Percentiles rank a stretch among this genome's conserved stretches.
These are phyloP conservation scores for Backusella sp. DNA, from an alignment of 192 early-diverging fungal species.

Conservation along the genomic window DNA sequence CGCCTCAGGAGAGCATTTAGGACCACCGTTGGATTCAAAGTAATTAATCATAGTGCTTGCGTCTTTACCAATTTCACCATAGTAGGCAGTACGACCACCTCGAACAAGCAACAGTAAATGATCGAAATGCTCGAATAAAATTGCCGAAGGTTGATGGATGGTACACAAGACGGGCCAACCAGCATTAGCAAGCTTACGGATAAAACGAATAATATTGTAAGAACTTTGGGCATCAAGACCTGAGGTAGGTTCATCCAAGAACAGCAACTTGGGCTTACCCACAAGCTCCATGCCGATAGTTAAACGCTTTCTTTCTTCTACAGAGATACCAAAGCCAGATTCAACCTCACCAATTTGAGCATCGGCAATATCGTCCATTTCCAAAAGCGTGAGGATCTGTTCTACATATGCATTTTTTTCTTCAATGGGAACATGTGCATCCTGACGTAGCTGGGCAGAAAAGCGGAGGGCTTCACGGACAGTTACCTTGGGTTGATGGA, in stretches of 20 bases:
- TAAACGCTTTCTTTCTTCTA: conserved; percentile 80
- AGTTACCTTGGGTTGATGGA: conserved; percentile 80
- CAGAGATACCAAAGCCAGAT: conserved; percentile 68
- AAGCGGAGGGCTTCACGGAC: conserved; percentile 88
- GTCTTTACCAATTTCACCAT: conserved; percentile 75
- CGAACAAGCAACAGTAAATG: conserved; percentile 76
- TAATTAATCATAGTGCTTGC: conserved; percentile 63
- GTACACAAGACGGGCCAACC: conserved; percentile 76
- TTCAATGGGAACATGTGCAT: conserved; percentile 44
- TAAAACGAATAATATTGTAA: conserved; percentile 72
- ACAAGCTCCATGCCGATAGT: conserved; percentile 85
- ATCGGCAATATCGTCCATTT: conserved; percentile 61
- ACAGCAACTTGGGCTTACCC: conserved; percentile 73
- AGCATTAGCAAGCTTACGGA: conserved; percentile 62
- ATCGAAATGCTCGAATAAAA: conserved; percentile 85
- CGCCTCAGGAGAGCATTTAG: conserved; percentile 57
- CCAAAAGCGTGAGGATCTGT: conserved; percentile 54
- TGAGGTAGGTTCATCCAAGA: conserved; percentile 72
- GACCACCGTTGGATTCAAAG: conserved; percentile 74
- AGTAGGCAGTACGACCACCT: conserved; percentile 79
- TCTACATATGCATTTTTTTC: conserved; percentile 53
- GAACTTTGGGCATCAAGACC: conserved; percentile 81
- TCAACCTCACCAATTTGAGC: conserved; percentile 50
- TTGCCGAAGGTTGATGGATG: conserved; percentile 84
- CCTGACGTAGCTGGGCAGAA: conserved; percentile 72